phyloP scores from a whole-genome alignment of 2,329 filamentous ascomycete species.

The Nothopassalora personata region DNA sequence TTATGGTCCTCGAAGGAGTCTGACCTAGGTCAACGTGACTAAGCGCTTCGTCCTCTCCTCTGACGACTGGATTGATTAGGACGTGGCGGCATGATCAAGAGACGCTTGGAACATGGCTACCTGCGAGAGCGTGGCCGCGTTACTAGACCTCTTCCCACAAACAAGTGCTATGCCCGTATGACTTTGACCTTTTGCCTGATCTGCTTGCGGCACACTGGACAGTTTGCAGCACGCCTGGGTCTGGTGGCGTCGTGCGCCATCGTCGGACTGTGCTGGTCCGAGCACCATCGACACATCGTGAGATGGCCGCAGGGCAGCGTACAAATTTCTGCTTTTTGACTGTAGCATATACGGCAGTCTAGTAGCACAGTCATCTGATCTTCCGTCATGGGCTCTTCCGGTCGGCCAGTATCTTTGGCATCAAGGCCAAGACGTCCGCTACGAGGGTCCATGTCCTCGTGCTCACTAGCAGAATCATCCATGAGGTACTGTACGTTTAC shows the following conservation, averaged over 20 bases:
- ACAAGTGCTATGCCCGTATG: constrained; percentile 19
- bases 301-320: constrained; percentile 52
- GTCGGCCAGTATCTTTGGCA: constrained; percentile 41
- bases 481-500: constrained; percentile 9
- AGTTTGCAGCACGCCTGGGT: constrained; percentile 36
- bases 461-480: constrained; percentile 22
- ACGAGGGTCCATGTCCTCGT: not conserved
- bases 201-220: constrained; percentile 44
- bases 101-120: no score
- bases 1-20: no score
- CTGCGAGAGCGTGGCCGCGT: no score
- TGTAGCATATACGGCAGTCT: constrained; percentile 51
- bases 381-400: constrained; percentile 42
- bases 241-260: constrained; percentile 38
- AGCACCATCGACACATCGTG: constrained; percentile 53
- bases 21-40: no score
- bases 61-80: no score
- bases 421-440: constrained; percentile 38
- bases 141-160: no score
- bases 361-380: constrained; percentile 47
- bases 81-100: no score
- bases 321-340: constrained; percentile 48
- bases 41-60: no score
- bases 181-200: constrained; percentile 41
- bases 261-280: constrained; percentile 45